These are phyloP conservation scores for Litsea cubeba DNA, from an alignment of 164 flowering plant genomes.

Conservation along the genomic window DNA sequence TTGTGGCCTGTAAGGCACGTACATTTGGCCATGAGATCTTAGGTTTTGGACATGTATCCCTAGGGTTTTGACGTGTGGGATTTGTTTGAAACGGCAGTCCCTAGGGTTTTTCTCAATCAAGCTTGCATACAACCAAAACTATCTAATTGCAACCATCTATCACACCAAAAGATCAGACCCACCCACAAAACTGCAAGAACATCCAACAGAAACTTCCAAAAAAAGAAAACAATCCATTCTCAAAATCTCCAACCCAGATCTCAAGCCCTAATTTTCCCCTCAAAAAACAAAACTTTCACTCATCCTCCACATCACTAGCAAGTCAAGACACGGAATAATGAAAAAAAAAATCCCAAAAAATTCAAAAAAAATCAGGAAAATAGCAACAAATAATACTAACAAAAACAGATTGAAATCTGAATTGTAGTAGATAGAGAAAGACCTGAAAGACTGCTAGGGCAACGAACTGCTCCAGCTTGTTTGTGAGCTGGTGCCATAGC, in stretches of 20 bases:
- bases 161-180: background rate
- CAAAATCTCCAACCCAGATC: background rate
- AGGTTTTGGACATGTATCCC: too few relatives aligned
- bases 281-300: background rate
- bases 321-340: background rate
- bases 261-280: background rate
- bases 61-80: too few relatives aligned
- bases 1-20: too few relatives aligned
- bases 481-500: constrained; percentile 98
- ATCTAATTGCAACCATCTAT: background rate
- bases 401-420: background rate
- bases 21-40: too few relatives aligned
- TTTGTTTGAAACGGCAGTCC: too few relatives aligned
- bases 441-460: constrained; percentile 82
- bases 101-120: too few relatives aligned
- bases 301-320: background rate
- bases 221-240: background rate
- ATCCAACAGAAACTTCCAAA: background rate
- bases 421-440: background rate
- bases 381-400: background rate
- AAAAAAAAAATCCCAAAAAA: too few relatives aligned
- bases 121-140: too few relatives aligned
- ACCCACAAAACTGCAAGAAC: background rate
- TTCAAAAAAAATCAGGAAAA: too few relatives aligned
- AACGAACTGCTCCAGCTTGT: constrained; percentile 88